These are phyloP conservation scores for Pleurotus citrinopileatus DNA, from an alignment of 768 basidiomycete genomes.

Conservation along the genomic window DNA sequence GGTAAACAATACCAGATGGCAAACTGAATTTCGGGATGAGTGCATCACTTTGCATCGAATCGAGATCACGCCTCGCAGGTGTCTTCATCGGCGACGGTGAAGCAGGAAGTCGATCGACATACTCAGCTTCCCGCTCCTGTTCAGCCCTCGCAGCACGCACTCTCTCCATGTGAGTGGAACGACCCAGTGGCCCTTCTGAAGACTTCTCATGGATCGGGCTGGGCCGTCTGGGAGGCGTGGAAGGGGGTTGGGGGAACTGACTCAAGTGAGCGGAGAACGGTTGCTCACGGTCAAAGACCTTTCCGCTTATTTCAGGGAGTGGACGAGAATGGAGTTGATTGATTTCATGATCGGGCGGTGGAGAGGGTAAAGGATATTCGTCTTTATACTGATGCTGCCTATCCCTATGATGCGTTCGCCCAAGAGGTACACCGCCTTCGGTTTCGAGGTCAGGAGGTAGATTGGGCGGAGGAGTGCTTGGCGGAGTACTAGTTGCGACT, in stretches of 20 bases:
- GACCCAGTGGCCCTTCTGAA: conserved; percentile 29
- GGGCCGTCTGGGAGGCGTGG: conserved; percentile 2
- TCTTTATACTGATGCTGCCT: conserved; percentile 20
- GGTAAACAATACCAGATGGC: conserved; percentile 9
- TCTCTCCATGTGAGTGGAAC: conserved; percentile 33
- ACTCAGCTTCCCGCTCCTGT: conserved; percentile 19
- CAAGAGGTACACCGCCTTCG: conserved; percentile 63
- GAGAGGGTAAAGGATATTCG: conserved; percentile 1
- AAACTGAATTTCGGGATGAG: conserved; percentile 31
- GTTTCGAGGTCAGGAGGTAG: conserved; percentile 58
- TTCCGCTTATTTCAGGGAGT: conserved; percentile 22
- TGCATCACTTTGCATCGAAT: conserved; percentile 19
- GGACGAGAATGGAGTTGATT: conserved; percentile 1
- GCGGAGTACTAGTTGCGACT: conserved; percentile 5
- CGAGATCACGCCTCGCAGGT: conserved; percentile 10
- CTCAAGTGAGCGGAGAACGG: conserved; percentile 31
- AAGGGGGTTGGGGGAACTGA: conserved; percentile 20
- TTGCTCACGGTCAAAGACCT: conserved; percentile 26
- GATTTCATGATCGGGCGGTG: conserved; percentile 1
- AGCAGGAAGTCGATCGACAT: conserved; percentile 27
- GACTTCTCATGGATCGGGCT: conserved; percentile 18
- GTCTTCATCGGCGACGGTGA: conserved; percentile 37
- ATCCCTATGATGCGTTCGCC: conserved; percentile 60
- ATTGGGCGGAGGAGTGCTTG: conserved; percentile 43
- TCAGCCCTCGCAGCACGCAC: conserved; percentile 25